These are phyloP conservation scores for Phanerochaete carnosa DNA, from an alignment of 768 basidiomycete genomes.

Conservation along the genomic window DNA sequence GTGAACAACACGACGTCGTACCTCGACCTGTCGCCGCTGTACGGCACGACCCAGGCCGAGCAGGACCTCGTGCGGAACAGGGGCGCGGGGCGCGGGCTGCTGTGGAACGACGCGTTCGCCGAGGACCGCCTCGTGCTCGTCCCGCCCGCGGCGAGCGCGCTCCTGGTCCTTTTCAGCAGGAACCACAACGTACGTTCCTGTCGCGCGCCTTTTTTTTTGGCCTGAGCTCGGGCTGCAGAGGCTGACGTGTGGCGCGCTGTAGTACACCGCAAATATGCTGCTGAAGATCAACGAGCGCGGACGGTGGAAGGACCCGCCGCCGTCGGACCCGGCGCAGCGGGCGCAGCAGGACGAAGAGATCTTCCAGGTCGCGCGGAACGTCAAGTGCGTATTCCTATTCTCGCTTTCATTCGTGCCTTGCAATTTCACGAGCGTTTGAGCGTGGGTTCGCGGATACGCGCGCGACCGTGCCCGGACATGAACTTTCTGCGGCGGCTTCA, in stretches of 20 bases:
- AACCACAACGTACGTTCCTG: constrained; percentile 52
- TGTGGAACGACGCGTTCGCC: constrained; percentile 52
- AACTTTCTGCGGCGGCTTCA: too few relatives aligned
- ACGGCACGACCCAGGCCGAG: constrained; percentile 43
- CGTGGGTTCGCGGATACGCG: too few relatives aligned
- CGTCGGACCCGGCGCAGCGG: constrained; percentile 14
- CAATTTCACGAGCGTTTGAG: too few relatives aligned
- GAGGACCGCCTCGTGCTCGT: constrained; percentile 51
- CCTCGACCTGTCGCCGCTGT: constrained; percentile 54
- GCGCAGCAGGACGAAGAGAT: constrained; percentile 50
- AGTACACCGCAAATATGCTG: constrained; percentile 54
- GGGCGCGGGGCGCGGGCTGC: constrained; percentile 42
- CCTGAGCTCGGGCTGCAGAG: too few relatives aligned
- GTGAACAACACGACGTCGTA: constrained; percentile 55
- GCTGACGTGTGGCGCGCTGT: background rate
- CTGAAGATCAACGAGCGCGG: constrained; percentile 54
- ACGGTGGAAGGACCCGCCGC: constrained; percentile 41
- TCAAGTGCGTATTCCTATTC: constrained; percentile 39
- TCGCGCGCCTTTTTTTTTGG: background rate
- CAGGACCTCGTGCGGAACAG: constrained; percentile 45
- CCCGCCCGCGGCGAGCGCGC: constrained; percentile 49
- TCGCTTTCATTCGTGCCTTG: too few relatives aligned
- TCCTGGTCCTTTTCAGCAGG: constrained; percentile 53
- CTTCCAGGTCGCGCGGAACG: constrained; percentile 52
- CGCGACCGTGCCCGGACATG: too few relatives aligned